phyloP scores from a whole-genome alignment of 331 rosid genomes.

The Rhamnella rubrinervis region DNA sequence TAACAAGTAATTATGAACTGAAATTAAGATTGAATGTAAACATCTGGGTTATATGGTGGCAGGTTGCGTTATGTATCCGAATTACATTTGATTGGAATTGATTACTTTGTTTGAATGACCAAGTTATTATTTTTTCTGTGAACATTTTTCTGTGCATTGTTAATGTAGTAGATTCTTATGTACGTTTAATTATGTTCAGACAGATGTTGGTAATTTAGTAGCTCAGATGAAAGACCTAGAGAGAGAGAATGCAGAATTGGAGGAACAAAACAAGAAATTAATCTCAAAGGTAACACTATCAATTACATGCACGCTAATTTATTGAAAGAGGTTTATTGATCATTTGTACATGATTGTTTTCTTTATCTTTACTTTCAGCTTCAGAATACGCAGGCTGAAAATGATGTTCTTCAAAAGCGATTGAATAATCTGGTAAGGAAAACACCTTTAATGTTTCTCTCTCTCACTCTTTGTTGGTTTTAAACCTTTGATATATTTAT shows the following conservation, averaged over 20 bases:
- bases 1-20: too few species aligned
- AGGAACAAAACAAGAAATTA: conserved; percentile 54
- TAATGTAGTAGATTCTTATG: neutral
- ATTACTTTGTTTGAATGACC: neutral
- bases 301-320: conserved; percentile 3
- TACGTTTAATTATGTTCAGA: conserved; percentile 32
- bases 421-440: conserved; percentile 62
- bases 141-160: neutral
- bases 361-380: conserved; percentile 49
- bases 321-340: neutral
- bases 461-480: neutral
- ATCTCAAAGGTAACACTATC: conserved; percentile 45
- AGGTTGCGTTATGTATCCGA: neutral
- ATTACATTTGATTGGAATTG: neutral
- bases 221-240: conserved; percentile 74
- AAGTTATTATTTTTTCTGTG: neutral
- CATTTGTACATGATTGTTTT: conserved; percentile 21
- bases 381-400: conserved; percentile 57
- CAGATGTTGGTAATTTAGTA: conserved; percentile 61
- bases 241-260: conserved; percentile 62
- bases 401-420: conserved; percentile 53
- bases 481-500: neutral
- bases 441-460: conserved; percentile 1
- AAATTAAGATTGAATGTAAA: too few species aligned
- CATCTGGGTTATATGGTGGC: too few species aligned